Evolutionary conservation across 148 eudicot genomes (phyloP), one percentile per base, ranked within the genome.

Genomic region (Nyssa sinensis): DNA sequence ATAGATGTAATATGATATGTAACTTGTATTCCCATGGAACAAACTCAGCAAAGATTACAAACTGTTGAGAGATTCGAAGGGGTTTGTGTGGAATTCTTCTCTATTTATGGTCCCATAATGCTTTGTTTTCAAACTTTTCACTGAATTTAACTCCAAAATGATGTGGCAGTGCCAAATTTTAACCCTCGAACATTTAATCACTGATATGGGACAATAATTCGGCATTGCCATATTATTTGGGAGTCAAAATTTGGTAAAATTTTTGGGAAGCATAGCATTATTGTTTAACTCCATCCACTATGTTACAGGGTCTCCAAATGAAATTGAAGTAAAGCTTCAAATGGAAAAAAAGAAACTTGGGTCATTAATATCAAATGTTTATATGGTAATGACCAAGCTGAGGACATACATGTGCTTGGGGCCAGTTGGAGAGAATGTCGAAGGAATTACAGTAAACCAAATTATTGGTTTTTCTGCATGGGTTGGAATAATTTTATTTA

Each of bases 31-130:
- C 39, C 57, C 23, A 12, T 14, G 64, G 37, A 41, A 9, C 17
- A 28, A 72, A 58, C 32, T 51, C 62, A 62, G 66, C 55, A 25
- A 58, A 58, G 67, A 27, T 72, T 39, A 30, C 67, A 28, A 41
- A 3, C 34, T 24, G 3, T 72, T 60, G 19, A 4, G n/a, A 62
- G 12, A 30, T 62, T 12, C 32, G 6, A 62, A 41, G 75, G 24
- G 25, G 55, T 37, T 71, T 35, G 28, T 71, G n/a, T 27, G 1
- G 51, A 19, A 64, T 24, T 66, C 29, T 37, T 10, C 31, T 24
- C 16, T 39, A 24, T 24, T 29, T n/a, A n/a, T n/a, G n/a, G n/a
- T n/a, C n/a, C n/a, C n/a, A n/a, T n/a, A n/a, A n/a, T n/a, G n/a
- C n/a, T n/a, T n/a, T n/a, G n/a, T n/a, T n/a, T n/a, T n/a, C n/a